These are phyloP conservation scores for Lactarius hatsudake DNA, from an alignment of 768 basidiomycete genomes.

Conservation along the genomic window DNA sequence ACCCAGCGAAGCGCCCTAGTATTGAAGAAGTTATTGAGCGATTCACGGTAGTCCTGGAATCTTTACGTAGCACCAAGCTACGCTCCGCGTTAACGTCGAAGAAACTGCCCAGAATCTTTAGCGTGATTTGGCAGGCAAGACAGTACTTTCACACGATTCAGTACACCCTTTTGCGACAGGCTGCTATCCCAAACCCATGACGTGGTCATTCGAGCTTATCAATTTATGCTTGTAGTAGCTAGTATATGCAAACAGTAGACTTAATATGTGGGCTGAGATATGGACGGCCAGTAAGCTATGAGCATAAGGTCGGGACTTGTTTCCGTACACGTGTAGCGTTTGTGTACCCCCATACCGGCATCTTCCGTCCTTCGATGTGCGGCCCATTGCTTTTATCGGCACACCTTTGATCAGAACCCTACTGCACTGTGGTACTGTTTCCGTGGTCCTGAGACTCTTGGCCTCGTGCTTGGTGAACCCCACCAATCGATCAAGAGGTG, in stretches of 20 bases:
- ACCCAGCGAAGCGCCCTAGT: slow-evolving; percentile 33
- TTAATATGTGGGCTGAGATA: neutral
- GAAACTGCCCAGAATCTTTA: neutral
- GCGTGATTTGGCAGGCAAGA: neutral
- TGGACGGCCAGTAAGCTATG: too few species aligned
- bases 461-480: neutral
- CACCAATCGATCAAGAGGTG: neutral
- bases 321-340: neutral
- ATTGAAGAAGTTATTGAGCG: slow-evolving; percentile 17
- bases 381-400: neutral
- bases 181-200: slow-evolving; percentile 12
- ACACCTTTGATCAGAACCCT: neutral
- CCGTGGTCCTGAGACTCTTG: too few species aligned
- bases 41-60: slow-evolving; percentile 3
- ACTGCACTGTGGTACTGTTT: neutral
- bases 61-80: slow-evolving; percentile 9
- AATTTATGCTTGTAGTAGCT: neutral
- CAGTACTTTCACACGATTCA: slow-evolving; percentile 8
- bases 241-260: neutral
- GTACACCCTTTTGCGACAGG: slow-evolving; percentile 8
- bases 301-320: neutral
- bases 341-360: neutral
- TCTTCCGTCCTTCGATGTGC: neutral
- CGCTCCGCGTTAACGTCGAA: slow-evolving; percentile 16
- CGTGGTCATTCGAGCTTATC: neutral